These are phyloP conservation scores for Yarrowia sp. DNA, from an alignment of 805 yeast species.

Conservation along the genomic window DNA sequence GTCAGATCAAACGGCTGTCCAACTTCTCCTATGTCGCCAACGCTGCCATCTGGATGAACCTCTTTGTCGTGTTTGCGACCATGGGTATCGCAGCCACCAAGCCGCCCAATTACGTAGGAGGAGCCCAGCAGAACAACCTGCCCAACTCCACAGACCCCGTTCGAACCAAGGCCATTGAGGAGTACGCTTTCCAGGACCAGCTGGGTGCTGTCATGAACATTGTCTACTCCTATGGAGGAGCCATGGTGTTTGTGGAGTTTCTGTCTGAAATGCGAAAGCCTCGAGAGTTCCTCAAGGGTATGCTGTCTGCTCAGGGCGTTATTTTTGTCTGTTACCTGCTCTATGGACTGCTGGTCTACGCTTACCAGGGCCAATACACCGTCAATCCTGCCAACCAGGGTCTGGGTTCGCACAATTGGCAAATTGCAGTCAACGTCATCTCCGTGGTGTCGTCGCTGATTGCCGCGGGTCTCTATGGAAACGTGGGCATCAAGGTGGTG, in stretches of 20 bases:
- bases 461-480: conserved; percentile 55
- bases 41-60: conserved; percentile 55
- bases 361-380: conserved; percentile 54
- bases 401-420: conserved; percentile 46
- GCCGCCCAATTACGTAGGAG: conserved; percentile 48
- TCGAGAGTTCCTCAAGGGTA: conserved; percentile 56
- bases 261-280: conserved; percentile 57
- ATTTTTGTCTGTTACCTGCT: conserved; percentile 52
- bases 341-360: conserved; percentile 54
- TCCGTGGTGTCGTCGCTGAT: conserved; percentile 52
- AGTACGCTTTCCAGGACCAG: conserved; percentile 31
- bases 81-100: conserved; percentile 52
- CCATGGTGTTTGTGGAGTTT: conserved; percentile 55
- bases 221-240: conserved; percentile 58
- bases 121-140: conserved; percentile 30
- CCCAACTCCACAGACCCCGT: conserved; percentile 38
- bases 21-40: conserved; percentile 53
- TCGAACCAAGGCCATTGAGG: conserved; percentile 37
- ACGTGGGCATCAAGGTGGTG: conserved; percentile 54
- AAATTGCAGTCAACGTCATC: conserved; percentile 50
- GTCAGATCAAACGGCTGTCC: conserved; percentile 52
- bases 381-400: conserved; percentile 52
- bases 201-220: conserved; percentile 50
- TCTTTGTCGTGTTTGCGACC: conserved; percentile 52
- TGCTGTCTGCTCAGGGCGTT: conserved; percentile 53